Percentiles rank a stretch among this genome's conserved stretches.
Conservation (phyloP, 2,329 filamentous ascomycete genomes). For the Fusarium lyarnte region DNA sequence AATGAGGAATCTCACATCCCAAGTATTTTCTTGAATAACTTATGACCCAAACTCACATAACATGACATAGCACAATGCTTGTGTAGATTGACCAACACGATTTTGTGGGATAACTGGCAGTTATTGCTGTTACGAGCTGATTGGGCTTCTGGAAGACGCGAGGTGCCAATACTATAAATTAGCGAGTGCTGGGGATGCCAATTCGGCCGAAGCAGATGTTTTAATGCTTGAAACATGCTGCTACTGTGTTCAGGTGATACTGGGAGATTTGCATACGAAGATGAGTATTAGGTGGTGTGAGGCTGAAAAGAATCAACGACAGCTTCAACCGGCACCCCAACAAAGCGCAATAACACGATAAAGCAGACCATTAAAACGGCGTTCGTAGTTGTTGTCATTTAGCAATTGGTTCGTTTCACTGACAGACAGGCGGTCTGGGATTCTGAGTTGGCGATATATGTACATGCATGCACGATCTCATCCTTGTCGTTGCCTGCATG, state of each 20-base stretch:
- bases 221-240: background rate
- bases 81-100: background rate
- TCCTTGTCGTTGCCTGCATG: constrained; percentile 27
- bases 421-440: constrained; percentile 40
- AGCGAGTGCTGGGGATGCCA: background rate
- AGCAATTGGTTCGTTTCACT: constrained; percentile 27
- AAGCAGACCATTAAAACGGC: constrained; percentile 12
- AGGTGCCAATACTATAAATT: background rate
- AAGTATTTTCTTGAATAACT: background rate
- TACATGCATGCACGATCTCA: constrained; percentile 38
- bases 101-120: background rate
- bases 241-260: background rate
- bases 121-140: background rate
- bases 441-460: constrained; percentile 43
- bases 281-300: background rate
- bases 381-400: constrained; percentile 22
- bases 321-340: constrained; percentile 12
- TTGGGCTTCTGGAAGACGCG: background rate
- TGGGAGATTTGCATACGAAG: background rate
- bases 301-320: background rate
- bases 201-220: background rate
- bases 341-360: constrained; percentile 21
- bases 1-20: background rate
- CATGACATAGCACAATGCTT: background rate
- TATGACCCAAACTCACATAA: background rate